Evolutionary conservation across 1,284 basidiomycete species (phyloP).

Genomic region (Taiwanofungus camphoratus): DNA sequence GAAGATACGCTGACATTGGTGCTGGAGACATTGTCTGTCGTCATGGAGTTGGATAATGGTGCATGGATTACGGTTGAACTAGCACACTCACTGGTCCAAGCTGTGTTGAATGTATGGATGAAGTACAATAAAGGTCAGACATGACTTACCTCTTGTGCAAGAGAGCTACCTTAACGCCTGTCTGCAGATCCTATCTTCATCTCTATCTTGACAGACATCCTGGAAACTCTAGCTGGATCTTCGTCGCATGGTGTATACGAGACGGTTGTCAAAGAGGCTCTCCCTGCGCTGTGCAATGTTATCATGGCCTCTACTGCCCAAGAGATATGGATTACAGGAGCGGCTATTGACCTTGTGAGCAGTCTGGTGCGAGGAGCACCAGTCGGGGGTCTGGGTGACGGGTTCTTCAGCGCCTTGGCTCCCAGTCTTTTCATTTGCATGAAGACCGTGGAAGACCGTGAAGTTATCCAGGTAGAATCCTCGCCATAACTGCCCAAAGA

Average conservation of each 20-base stretch:
- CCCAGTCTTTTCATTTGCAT: conserved; percentile 71
- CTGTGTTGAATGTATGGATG: conserved; percentile 74
- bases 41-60: conserved; percentile 70
- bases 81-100: conserved; percentile 58
- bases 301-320: conserved; percentile 53
- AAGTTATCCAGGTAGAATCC: conserved; percentile 67
- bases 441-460: conserved; percentile 69
- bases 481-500: too few relatives aligned
- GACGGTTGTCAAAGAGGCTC: conserved; percentile 63
- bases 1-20: conserved; percentile 91
- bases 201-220: conserved; percentile 80
- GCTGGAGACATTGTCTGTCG: conserved; percentile 78
- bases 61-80: conserved; percentile 63
- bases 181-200: conserved; percentile 80
- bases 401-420: conserved; percentile 71
- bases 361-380: conserved; percentile 65
- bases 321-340: conserved; percentile 67
- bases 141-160: background rate
- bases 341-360: conserved; percentile 78
- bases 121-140: conserved; percentile 73
- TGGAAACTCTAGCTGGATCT: conserved; percentile 65
- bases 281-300: conserved; percentile 67
- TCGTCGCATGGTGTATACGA: conserved; percentile 57
- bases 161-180: background rate
- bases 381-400: conserved; percentile 65